Evolutionary conservation across 208 protist species (phyloP), one percentile per base, ranked within the genome.

Genomic region (Crithidia brevicula): DNA sequence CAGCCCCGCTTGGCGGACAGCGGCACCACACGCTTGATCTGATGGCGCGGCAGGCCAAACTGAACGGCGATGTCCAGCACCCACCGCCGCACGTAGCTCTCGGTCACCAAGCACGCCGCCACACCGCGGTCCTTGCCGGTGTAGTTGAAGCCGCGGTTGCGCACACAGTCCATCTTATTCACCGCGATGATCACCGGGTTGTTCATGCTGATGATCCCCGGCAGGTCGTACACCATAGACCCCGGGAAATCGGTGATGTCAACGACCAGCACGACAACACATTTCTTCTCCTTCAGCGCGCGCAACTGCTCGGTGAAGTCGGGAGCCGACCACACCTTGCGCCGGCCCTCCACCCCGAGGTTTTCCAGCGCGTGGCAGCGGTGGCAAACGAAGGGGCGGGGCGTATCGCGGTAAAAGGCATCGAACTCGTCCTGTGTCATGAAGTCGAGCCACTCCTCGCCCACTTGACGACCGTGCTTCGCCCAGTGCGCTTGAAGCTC

Each of bases 341-440:
- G 85, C 15, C 88, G 81, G 4, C 89, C 89, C 61, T 83, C 70
- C 27, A 94, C 88, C 4, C 89, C 87, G 22, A 96, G 64, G 67
- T 97, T 93, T 63, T 95, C 87, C 57, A 97, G 64, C 22, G 92
- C 90, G 60, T 95, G 83, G 63, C 92, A 97, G 61, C 92, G 89
- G 59, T 90, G 78, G 71, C 92, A 97, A 43, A 89, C 85, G 77
- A 94, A 95, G 16, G 92, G 83, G 30, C 64, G 69, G 2, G 69
- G 79, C 11, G 60, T 62, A 57, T 94, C 84, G 56, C 79, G 81
- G 77, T 97, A 96, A 68, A 95, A 94, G 20, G 90, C 90, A 54
- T 95, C 72, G 66, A 97, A 97, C 79, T 97, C 89, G 33, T 97
- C 89, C 67, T 97, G 89, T 18, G 92, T 97, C 92, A 97, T 97